Base-by-base conservation (phyloP, 2,329 filamentous ascomycete genomes). In the Colletotrichum melonis region DNA sequence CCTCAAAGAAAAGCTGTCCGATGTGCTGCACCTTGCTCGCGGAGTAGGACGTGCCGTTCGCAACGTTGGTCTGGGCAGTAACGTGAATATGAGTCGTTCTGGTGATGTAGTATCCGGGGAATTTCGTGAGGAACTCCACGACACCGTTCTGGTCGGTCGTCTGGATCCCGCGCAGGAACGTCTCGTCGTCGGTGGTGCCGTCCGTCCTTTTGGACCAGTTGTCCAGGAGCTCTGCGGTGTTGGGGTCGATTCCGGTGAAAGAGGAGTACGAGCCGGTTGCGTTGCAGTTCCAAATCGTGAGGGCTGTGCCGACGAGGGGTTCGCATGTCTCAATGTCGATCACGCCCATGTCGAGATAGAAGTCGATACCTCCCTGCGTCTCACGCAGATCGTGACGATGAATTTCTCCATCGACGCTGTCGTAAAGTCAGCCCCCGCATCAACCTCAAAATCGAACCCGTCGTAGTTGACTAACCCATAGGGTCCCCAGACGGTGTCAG, bases 401-500 rank as follows among this genome's bases (percentile, higher is more conserved):
- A 26, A 62, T 65, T 26, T 71, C 60, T 14, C 71, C 71, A 26
- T 66, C 62, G 14, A 73, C 63, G n/a, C 24, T 63, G 38, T 52
- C 22, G 42, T 14, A 6, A 42, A 42, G 38, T 42, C 38, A 42
- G 38, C 19, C 38, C 12, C 38, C 38, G 5, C 38, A 42, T 42
- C 38, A 42, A 42, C 5, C 14, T 42, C 16, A 16, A 42, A 16
- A 42, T 16, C 38, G 14, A 16, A 42, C 14, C 14, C 14, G 16
- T 42, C 11, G 3, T 2, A 73, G 76, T 69, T 73, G 76, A 42
- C 54, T 38, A 42, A 63, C 65, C 78, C 88, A 79, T 87, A 88
- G n/a, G 86, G 86, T 5, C 86, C 86, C 76, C 86, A 79, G 7
- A 84, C 86, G 19, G 83, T 84, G 69, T 88, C 86, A 0, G 85